These are phyloP conservation scores for Phytophthora citricola DNA, from an alignment of 352 stramenopile species.

Conservation along the genomic window DNA sequence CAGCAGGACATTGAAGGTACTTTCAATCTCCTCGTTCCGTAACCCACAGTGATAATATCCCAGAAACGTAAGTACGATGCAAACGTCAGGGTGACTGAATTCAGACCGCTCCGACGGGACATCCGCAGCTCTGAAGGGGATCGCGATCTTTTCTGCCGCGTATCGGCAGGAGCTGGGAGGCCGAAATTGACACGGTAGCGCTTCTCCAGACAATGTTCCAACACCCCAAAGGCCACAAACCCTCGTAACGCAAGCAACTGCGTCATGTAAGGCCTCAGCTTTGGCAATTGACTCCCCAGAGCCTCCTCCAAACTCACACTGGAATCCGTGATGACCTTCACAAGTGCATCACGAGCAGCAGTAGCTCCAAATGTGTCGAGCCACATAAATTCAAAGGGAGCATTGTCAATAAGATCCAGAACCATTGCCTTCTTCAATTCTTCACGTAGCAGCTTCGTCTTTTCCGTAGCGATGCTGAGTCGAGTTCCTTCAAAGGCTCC, in stretches of 20 bases:
- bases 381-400: constrained; percentile 76
- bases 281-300: constrained; percentile 16
- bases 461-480: constrained; percentile 34
- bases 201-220: constrained; percentile 89
- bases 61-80: constrained; percentile 82
- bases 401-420: constrained; percentile 63
- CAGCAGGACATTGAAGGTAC: constrained; percentile 65
- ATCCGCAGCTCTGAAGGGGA: constrained; percentile 88
- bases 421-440: constrained; percentile 53
- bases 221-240: constrained; percentile 74
- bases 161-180: constrained; percentile 39
- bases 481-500: constrained; percentile 57
- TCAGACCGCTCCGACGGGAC: constrained; percentile 84
- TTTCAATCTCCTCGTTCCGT: constrained; percentile 48
- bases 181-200: constrained; percentile 86
- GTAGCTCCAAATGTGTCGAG: constrained; percentile 38
- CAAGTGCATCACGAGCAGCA: constrained; percentile 28
- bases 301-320: constrained; percentile 31
- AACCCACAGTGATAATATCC: constrained; percentile 89
- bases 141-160: constrained; percentile 75
- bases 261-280: constrained; percentile 33
- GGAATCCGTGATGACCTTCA: constrained; percentile 46
- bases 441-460: constrained; percentile 19
- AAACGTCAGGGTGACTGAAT: constrained; percentile 90
- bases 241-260: constrained; percentile 76